Base-by-base conservation (phyloP, 1,284 basidiomycete genomes). In the Volvariella volvacea region DNA sequence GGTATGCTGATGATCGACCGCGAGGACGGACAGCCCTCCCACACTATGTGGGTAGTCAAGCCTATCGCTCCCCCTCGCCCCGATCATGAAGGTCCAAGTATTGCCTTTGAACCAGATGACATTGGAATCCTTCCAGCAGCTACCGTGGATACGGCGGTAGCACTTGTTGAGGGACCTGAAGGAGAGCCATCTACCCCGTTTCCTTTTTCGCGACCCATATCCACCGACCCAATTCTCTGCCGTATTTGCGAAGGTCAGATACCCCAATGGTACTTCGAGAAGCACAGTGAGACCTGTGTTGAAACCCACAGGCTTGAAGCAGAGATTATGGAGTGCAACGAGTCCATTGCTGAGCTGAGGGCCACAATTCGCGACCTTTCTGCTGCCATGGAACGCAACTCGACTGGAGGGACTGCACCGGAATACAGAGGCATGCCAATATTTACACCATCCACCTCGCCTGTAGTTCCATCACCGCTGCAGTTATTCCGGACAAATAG, bases 31-130 rank as follows among this genome's bases (percentile, higher is more conserved):
- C 76, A 78, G 48, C 83, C 92, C 2, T 91, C 93, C 17, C 96
- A 99, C 63, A 96, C 95, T 3, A 98, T 99, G 94, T 99, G 96
- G 96, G 94, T 98, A 34, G 82, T 97, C 61, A 93, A 90, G 57
- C 92, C 95, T 16, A 80, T 91, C 39, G 75, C 80, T 31, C 65
- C 77, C 39, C 76, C 85, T 37, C 79, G 83, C 45, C 79, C 74
- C 53, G 77, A 86, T 53, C 67, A 79, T 53, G 70, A 78, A 42
- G 74, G 70, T 28, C 76, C 78, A 8, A 63, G 72, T 39, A 78
- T 81, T 42, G 61, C 77, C 36, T 61, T 80, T 48, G 80, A 80
- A 40, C 62, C 63, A 6, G 75, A 76, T 51, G 78, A 83, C 49
- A 64, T 74, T 41, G 74, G 55, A 52, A 71, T 59, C 22, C 76